Percentiles rank a stretch among this genome's conserved stretches.
These are phyloP conservation scores for Solanum piurae DNA, from an alignment of 257 asterid genomes.

Conservation along the genomic window DNA sequence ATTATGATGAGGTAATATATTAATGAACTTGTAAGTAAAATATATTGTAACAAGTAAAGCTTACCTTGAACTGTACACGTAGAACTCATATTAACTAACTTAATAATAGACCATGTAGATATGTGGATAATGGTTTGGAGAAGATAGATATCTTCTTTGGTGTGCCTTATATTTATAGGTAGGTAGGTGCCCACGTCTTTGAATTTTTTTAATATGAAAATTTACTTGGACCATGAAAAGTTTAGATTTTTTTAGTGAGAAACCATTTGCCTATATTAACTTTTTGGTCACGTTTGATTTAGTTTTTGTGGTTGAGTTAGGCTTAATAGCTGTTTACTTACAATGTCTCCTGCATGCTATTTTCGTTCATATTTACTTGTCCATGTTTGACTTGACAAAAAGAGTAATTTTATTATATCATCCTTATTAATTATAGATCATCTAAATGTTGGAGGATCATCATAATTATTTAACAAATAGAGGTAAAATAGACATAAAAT, in stretches of 20 bases:
- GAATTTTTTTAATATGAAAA: neutral
- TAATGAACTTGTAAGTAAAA: too few species aligned
- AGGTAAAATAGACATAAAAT: too few species aligned
- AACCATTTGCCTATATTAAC: neutral
- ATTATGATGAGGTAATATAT: too few species aligned
- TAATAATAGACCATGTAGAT: neutral
- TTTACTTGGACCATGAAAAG: neutral
- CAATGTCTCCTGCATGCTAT: neutral
- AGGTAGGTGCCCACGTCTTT: neutral
- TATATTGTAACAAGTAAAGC: neutral
- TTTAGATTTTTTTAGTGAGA: neutral
- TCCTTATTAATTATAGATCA: too few species aligned
- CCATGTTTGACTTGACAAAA: neutral
- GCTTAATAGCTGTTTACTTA: too few species aligned
- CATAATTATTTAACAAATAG: neutral
- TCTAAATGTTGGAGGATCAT: neutral
- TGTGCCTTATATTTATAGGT: neutral
- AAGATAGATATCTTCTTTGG: neutral
- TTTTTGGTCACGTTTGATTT: neutral
- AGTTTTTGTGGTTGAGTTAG: neutral
- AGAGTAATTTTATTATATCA: accelerated
- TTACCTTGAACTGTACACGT: neutral
- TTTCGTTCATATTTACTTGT: too few species aligned
- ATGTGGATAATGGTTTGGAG: neutral
- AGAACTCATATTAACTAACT: neutral